Evolutionary conservation across 148 eudicot genomes (phyloP).

Genomic region (Simmondsia chinensis): DNA sequence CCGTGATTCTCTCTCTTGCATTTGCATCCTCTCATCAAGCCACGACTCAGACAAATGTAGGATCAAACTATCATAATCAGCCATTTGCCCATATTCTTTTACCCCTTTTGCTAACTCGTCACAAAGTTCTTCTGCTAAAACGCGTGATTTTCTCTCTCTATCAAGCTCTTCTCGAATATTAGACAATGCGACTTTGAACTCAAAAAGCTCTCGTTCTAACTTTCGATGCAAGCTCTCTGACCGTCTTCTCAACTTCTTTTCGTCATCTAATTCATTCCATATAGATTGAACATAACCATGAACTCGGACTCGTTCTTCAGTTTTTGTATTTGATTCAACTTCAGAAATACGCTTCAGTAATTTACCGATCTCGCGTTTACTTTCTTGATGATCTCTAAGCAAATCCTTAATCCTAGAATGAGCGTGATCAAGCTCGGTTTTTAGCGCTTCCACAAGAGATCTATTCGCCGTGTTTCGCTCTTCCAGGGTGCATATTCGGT

Average conservation of each 20-base stretch:
- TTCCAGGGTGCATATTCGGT: constrained; percentile 67
- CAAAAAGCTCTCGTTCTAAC: constrained; percentile 50
- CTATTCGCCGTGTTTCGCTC: constrained; percentile 56
- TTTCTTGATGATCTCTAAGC: constrained; percentile 37
- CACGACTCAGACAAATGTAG: constrained; percentile 66
- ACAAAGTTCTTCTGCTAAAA: constrained; percentile 50
- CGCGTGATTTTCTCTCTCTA: constrained; percentile 27
- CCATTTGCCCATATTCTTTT: constrained; percentile 29
- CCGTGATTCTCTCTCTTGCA: constrained; percentile 16
- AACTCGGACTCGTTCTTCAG: constrained; percentile 40
- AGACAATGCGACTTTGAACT: constrained; percentile 34
- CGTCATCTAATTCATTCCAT: constrained; percentile 56
- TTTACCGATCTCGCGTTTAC: constrained; percentile 40
- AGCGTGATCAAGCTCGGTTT: constrained; percentile 47
- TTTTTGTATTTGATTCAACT: constrained; percentile 29
- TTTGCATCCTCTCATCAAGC: constrained; percentile 62
- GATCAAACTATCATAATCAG: constrained; percentile 23
- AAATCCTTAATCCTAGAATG: constrained; percentile 44
- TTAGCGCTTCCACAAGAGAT: constrained; percentile 43
- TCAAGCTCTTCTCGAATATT: constrained; percentile 37
- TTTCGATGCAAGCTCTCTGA: constrained; percentile 58
- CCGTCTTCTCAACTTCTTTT: constrained; percentile 53
- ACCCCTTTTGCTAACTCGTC: constrained; percentile 59
- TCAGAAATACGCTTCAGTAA: constrained; percentile 44
- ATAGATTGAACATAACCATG: constrained; percentile 37